Conservation (phyloP, 2,329 filamentous ascomycete species). For the Sclerotinia sclerotiorum region DNA sequence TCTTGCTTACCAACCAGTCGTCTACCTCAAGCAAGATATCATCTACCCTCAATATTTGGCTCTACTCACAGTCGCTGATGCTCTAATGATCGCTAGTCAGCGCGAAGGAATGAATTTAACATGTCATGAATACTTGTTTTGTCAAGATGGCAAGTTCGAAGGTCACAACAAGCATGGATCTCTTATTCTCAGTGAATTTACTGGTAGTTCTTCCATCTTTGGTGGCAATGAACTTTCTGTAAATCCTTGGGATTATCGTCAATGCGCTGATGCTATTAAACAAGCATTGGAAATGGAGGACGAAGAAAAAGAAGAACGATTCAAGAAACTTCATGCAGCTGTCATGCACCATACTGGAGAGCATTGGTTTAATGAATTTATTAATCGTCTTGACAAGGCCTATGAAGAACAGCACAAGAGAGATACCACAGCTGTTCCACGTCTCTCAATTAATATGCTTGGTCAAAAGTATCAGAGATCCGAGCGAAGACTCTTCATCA, state of each 20-base stretch:
- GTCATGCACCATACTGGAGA: slow-evolving; percentile 81
- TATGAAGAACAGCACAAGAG: slow-evolving; percentile 83
- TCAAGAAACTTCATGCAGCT: slow-evolving; percentile 69
- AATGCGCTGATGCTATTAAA: slow-evolving; percentile 84
- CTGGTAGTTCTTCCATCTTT: slow-evolving; percentile 85
- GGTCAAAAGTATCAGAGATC: slow-evolving; percentile 65
- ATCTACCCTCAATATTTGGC: slow-evolving; percentile 92
- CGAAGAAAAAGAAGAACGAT: slow-evolving; percentile 72
- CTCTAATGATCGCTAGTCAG: slow-evolving; percentile 89
- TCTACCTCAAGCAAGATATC: slow-evolving; percentile 94
- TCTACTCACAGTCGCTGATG: slow-evolving; percentile 83
- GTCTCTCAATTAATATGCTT: slow-evolving; percentile 69
- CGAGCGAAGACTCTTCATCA: slow-evolving; percentile 73
- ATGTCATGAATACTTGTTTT: slow-evolving; percentile 89
- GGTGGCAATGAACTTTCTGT: slow-evolving; percentile 77
- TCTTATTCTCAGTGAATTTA: slow-evolving; percentile 92
- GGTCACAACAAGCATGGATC: slow-evolving; percentile 79
- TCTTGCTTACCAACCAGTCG: slow-evolving; percentile 85
- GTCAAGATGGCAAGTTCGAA: slow-evolving; percentile 76
- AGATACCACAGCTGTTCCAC: slow-evolving; percentile 82
- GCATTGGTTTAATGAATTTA: slow-evolving; percentile 80
- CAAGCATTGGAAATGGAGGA: slow-evolving; percentile 76
- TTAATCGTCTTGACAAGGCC: slow-evolving; percentile 67
- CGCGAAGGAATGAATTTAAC: slow-evolving; percentile 98
- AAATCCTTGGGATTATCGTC: slow-evolving; percentile 93